These are phyloP conservation scores for Ilyonectria sp. DNA, from an alignment of 2,329 filamentous ascomycete genomes.

Conservation along the genomic window DNA sequence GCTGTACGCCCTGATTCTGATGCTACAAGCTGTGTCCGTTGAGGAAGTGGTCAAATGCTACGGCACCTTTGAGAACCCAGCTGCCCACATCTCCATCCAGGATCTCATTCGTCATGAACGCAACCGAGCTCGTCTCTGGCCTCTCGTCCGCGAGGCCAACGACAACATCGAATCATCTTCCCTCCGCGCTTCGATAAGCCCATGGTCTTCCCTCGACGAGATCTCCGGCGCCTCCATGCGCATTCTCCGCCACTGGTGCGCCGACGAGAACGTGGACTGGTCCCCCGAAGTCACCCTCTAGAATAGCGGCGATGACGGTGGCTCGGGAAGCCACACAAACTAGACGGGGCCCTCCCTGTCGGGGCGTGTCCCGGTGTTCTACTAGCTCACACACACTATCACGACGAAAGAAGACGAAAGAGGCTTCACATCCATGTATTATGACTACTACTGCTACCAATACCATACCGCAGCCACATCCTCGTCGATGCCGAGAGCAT, in stretches of 20 bases:
- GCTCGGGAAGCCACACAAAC: slow-evolving; percentile 6
- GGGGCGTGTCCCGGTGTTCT: slow-evolving; percentile 16
- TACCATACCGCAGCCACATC: slow-evolving; percentile 9
- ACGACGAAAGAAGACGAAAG: slow-evolving; percentile 18
- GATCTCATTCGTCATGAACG: slow-evolving; percentile 48
- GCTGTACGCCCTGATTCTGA: slow-evolving; percentile 58
- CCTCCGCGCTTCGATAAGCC: slow-evolving; percentile 52
- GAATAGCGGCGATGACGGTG: slow-evolving; percentile 34
- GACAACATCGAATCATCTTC: slow-evolving; percentile 48
- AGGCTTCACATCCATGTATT: slow-evolving; percentile 22
- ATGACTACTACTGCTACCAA: slow-evolving; percentile 19
- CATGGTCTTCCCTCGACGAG: slow-evolving; percentile 63
- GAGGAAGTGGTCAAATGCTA: slow-evolving; percentile 63
- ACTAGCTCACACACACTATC: slow-evolving; percentile 19
- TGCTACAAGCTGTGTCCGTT: slow-evolving; percentile 61
- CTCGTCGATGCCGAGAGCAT: slow-evolving; percentile 12
- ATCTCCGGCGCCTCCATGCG: slow-evolving; percentile 56
- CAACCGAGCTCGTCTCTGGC: slow-evolving; percentile 48
- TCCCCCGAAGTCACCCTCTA: slow-evolving; percentile 54
- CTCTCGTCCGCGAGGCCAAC: slow-evolving; percentile 50
- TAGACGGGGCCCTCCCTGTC: not conserved
- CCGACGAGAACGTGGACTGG: slow-evolving; percentile 63
- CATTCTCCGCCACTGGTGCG: slow-evolving; percentile 61
- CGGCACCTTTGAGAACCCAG: slow-evolving; percentile 40
- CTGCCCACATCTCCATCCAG: slow-evolving; percentile 33